Conservation (phyloP, 441 rosid species). For the Gossypium lobatum region DNA sequence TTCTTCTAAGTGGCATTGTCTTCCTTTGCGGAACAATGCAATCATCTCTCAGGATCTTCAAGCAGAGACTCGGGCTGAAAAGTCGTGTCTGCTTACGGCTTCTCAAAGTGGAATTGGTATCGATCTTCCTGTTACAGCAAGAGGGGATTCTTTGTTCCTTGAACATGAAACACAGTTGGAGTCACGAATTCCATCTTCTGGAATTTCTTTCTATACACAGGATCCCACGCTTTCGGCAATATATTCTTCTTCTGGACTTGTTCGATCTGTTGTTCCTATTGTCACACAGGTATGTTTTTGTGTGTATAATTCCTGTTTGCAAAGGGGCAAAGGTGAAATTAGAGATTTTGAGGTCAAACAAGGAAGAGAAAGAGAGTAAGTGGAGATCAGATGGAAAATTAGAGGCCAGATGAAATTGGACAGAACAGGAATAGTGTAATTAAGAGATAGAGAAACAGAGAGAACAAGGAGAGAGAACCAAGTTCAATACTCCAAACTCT, state of each 20-base stretch:
- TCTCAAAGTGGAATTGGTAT: slow-evolving; percentile 25
- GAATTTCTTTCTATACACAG: slow-evolving; percentile 44
- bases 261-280: slow-evolving; percentile 42
- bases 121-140: slow-evolving; percentile 40
- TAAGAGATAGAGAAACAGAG: neutral
- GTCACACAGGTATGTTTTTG: slow-evolving; percentile 48
- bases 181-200: slow-evolving; percentile 36
- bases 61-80: slow-evolving; percentile 39
- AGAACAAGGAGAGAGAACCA: neutral
- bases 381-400: slow-evolving; percentile 4
- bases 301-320: neutral
- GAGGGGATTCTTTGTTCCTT: slow-evolving; percentile 41
- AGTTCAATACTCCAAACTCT: neutral
- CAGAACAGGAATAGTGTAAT: neutral
- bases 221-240: slow-evolving; percentile 36
- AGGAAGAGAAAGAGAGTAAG: neutral
- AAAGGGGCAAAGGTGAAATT: neutral
- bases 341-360: slow-evolving; percentile 1
- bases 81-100: slow-evolving; percentile 29
- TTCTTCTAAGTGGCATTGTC: slow-evolving; percentile 9
- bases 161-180: slow-evolving; percentile 51
- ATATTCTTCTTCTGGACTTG: slow-evolving; percentile 37
- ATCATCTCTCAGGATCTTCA: slow-evolving; percentile 44
- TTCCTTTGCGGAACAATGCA: slow-evolving; percentile 26
- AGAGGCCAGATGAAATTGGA: neutral